These are phyloP conservation scores for Setomelanomma holmii DNA, from an alignment of 2,329 filamentous ascomycete genomes.

Conservation along the genomic window DNA sequence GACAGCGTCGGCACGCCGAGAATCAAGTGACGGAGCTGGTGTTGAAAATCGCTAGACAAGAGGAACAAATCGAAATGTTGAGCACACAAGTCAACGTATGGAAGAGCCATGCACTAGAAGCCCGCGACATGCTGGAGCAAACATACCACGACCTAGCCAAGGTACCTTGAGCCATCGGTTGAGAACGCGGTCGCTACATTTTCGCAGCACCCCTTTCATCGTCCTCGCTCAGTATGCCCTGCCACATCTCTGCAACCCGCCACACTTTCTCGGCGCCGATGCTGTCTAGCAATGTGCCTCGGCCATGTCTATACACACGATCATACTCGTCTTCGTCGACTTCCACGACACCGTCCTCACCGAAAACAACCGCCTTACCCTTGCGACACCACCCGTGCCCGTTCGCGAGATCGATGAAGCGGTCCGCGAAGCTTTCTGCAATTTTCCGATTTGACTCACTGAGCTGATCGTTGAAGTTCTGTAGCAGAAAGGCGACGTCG, in stretches of 20 bases:
- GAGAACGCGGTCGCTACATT: neutral
- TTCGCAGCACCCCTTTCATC: neutral
- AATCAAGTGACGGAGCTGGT: neutral
- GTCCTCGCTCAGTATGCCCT: conserved; percentile 33
- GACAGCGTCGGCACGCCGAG: neutral
- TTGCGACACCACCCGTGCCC: conserved; percentile 32
- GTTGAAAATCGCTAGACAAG: neutral
- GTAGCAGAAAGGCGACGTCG: conserved; percentile 39
- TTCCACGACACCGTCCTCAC: conserved; percentile 9
- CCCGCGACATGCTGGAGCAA: neutral
- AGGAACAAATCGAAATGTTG: neutral
- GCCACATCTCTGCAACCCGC: conserved; percentile 36
- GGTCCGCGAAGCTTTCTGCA: conserved; percentile 28
- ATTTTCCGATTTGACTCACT: conserved; percentile 10
- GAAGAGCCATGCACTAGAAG: neutral
- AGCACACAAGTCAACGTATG: neutral
- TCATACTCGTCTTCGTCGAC: conserved; percentile 33
- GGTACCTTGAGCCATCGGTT: neutral
- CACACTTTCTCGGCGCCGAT: conserved; percentile 33
- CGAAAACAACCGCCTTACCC: conserved; percentile 32
- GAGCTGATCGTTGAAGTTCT: conserved; percentile 32
- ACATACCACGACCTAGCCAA: neutral
- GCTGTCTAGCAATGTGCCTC: conserved; percentile 27
- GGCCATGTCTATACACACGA: conserved; percentile 21
- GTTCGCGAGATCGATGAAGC: conserved; percentile 31